Evolutionary conservation across 495 filamentous ascomycete species (phyloP).

Genomic region (Penicillium cosmopolitanum): DNA sequence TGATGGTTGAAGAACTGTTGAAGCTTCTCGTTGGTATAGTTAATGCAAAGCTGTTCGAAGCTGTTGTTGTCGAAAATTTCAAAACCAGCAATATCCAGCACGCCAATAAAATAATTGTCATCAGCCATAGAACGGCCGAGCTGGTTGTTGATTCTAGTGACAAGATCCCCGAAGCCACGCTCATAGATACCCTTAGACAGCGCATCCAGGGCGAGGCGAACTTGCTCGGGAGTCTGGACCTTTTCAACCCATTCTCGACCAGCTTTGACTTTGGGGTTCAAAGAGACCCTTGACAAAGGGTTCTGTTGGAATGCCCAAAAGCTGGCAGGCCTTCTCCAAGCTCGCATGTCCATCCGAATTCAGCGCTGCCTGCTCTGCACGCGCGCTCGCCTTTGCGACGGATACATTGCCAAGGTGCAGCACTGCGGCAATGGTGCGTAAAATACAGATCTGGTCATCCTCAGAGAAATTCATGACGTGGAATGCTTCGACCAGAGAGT

Average conservation of each 20-base stretch:
- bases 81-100: constrained; percentile 98
- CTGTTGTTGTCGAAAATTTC: constrained; percentile 99
- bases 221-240: constrained; percentile 95
- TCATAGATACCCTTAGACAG: constrained; percentile 98
- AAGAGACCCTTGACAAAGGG: constrained; percentile 86
- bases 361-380: constrained; percentile 87
- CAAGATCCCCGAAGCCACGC: constrained; percentile 90
- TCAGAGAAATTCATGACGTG: constrained; percentile 92
- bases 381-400: constrained; percentile 84
- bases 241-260: constrained; percentile 98
- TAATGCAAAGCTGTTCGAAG: constrained; percentile 99
- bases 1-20: constrained; percentile 99
- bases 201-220: constrained; percentile 85
- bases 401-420: constrained; percentile 92
- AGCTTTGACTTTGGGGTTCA: constrained; percentile 93
- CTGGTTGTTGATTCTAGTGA: constrained; percentile 87
- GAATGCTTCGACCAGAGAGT: constrained; percentile 87
- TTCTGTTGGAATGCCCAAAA: constrained; percentile 83
- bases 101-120: constrained; percentile 93
- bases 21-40: constrained; percentile 99
- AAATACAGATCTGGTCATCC: constrained; percentile 78
- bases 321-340: constrained; percentile 74
- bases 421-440: constrained; percentile 87
- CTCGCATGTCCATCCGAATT: constrained; percentile 70
- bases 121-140: constrained; percentile 84